These are phyloP conservation scores for Pseudoperonospora humuli DNA, from an alignment of 352 stramenopile species.

Conservation along the genomic window DNA sequence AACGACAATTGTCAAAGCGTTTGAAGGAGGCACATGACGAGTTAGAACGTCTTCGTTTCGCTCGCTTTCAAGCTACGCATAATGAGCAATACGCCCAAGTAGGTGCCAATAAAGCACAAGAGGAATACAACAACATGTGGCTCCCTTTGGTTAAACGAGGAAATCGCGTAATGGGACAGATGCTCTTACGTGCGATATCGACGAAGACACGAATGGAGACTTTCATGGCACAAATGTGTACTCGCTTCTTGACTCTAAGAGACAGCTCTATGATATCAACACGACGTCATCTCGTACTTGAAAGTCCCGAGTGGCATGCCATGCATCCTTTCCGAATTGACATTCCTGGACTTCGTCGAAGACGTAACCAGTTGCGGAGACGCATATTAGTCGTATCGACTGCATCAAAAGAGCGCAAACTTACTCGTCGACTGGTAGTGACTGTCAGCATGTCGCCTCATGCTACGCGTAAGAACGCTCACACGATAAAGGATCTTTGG, in stretches of 20 bases:
- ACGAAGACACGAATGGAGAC: constrained; percentile 18
- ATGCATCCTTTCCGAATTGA: constrained; percentile 24
- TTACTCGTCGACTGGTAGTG: constrained; percentile 37
- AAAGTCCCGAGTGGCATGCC: constrained; percentile 26
- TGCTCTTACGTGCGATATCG: constrained; percentile 23
- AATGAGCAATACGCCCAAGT: constrained; percentile 47
- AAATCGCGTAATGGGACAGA: constrained; percentile 17
- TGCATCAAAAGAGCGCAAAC: constrained; percentile 2
- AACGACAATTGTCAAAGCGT: constrained; percentile 42
- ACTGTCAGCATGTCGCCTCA: constrained; percentile 34
- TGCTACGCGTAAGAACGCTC: neutral
- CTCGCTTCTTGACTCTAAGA: constrained; percentile 31
- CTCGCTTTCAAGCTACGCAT: constrained; percentile 50
- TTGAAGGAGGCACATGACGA: constrained; percentile 27
- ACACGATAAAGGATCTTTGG: constrained; percentile 24
- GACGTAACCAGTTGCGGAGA: constrained; percentile 34
- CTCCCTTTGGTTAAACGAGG: constrained; percentile 18
- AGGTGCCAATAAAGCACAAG: constrained; percentile 22
- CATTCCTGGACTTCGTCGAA: constrained; percentile 38
- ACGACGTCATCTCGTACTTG: constrained; percentile 41
- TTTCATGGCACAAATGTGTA: constrained; percentile 33
- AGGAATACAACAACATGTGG: constrained; percentile 27
- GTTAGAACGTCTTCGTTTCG: constrained; percentile 36
- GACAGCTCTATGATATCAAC: constrained; percentile 38
- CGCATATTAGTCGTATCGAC: constrained; percentile 31